These are phyloP conservation scores for Penicillium soppii DNA, from an alignment of 495 filamentous ascomycete species.

Conservation along the genomic window DNA sequence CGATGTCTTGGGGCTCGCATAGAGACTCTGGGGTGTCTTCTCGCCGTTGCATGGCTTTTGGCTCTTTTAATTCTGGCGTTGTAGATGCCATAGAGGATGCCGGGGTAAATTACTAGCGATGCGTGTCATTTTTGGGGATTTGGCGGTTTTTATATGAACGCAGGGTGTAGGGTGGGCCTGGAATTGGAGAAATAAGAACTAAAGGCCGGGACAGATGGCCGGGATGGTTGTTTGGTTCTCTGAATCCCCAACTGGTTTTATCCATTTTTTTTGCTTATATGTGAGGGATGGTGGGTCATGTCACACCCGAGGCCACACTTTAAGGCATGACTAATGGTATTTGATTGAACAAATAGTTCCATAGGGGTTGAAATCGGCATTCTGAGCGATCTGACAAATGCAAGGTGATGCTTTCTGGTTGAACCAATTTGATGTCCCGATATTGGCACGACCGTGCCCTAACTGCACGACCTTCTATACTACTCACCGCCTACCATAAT, in stretches of 20 bases:
- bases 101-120: background rate
- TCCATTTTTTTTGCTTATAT: too few relatives aligned
- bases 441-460: background rate
- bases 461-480: background rate
- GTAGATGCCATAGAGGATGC: background rate
- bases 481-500: too few relatives aligned
- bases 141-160: background rate
- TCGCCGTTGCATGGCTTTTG: conserved; percentile 14
- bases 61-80: background rate
- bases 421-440: too few relatives aligned
- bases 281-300: too few relatives aligned
- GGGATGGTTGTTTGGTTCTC: background rate
- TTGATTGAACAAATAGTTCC: background rate
- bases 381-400: background rate
- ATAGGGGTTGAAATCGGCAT: background rate
- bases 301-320: background rate
- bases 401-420: background rate
- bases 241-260: background rate
- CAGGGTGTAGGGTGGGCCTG: background rate
- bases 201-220: background rate
- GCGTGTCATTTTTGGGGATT: background rate
- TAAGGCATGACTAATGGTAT: too few relatives aligned
- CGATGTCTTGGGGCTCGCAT: conserved; percentile 43
- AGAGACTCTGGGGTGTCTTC: conserved; percentile 18
- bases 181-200: background rate